A percentile compares a stretch with the other conserved stretches of the same genome.
Conservation (phyloP, 371 early-diverging fungal species). For the Actinomucor elegans region DNA sequence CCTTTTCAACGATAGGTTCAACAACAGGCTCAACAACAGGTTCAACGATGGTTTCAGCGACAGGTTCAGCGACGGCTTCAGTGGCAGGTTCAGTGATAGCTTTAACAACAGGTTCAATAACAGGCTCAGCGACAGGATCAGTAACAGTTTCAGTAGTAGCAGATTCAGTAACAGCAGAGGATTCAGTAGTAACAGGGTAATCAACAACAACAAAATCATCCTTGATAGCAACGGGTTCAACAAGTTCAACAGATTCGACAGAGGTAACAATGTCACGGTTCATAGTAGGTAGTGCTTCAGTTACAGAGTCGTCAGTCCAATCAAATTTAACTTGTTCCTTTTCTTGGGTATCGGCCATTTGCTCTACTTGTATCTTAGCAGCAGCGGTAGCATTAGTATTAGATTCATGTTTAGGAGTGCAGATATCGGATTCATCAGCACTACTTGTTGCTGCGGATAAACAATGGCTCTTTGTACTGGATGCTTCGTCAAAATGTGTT, state of each 20-base stretch:
- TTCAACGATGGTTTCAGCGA: background rate
- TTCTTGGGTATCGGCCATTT: conserved; percentile 5
- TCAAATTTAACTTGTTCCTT: conserved; percentile 1
- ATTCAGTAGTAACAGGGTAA: background rate
- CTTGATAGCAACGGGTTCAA: background rate
- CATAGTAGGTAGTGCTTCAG: background rate
- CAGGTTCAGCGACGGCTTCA: background rate
- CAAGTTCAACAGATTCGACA: no score
- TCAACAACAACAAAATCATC: background rate
- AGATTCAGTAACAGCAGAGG: background rate
- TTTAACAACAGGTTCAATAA: background rate
- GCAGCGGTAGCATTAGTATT: background rate
- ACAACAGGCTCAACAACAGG: background rate
- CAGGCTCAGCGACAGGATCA: no score
- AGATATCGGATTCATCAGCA: conserved; percentile 15
- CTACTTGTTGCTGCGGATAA: conserved; percentile 12
- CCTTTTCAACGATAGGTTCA: background rate
- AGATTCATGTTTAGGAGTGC: conserved; percentile 19
- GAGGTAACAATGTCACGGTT: conserved; percentile 1
- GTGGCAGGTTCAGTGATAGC: background rate
- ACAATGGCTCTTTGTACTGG: conserved; percentile 1
- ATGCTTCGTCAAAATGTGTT: background rate
- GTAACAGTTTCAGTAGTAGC: background rate
- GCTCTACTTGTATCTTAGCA: no score
- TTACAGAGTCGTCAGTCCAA: conserved; percentile 3